phyloP scores from a whole-genome alignment of 2,329 filamentous ascomycete genomes.

The Microdochium nivale region DNA sequence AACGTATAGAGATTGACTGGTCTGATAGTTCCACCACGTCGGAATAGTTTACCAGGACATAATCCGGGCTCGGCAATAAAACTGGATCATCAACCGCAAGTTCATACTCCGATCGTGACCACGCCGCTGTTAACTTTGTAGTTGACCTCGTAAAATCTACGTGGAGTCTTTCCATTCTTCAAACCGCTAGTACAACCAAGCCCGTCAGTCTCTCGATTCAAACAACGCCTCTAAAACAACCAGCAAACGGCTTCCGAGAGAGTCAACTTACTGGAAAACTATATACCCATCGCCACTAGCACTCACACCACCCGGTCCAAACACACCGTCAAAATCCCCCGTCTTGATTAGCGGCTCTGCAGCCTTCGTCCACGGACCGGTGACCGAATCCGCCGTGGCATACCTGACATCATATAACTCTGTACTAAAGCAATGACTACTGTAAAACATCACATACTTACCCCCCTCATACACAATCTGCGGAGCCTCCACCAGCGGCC shows the following conservation, averaged over 20 bases:
- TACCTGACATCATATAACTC: conserved; percentile 34
- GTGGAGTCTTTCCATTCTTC: not conserved
- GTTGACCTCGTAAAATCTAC: not conserved
- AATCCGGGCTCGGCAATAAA: not conserved
- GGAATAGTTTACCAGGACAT: not conserved
- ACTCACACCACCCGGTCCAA: not conserved
- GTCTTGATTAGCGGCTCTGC: not conserved
- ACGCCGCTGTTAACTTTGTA: not conserved
- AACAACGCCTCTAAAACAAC: not conserved
- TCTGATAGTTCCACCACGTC: not conserved
- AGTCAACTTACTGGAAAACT: not conserved
- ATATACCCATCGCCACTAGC: not conserved
- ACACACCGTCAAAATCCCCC: not conserved
- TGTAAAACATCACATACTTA: conserved; percentile 40
- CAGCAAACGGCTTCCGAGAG: not conserved
- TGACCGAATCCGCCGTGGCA: conserved; percentile 19
- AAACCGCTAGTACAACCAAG: not conserved
- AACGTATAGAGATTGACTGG: not conserved
- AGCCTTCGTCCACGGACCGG: not conserved
- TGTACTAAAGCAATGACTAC: conserved; percentile 34
- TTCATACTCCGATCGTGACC: not conserved
- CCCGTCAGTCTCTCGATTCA: not conserved
- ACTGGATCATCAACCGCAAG: not conserved
- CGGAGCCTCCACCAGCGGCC: conserved; percentile 40
- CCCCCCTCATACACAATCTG: conserved; percentile 23